Base-by-base conservation (phyloP, 495 filamentous ascomycete species). In the Annulohypoxylon stygium region DNA sequence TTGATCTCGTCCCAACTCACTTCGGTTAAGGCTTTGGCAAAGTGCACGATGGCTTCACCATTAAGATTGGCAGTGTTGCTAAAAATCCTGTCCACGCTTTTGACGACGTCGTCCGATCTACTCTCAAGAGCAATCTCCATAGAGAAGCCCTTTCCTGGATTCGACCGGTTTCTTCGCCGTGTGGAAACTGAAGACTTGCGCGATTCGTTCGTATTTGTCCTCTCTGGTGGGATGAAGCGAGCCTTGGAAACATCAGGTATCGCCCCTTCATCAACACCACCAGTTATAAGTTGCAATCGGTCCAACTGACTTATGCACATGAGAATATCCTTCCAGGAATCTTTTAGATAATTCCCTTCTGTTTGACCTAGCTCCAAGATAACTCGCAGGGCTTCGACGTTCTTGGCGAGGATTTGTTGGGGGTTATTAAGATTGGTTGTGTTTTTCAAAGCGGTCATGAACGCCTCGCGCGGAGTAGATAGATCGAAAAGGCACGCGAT, bases 1-100 rank as follows among this genome's bases (percentile, higher is more conserved):
- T 95, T 93, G 73, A 99, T 99, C 78, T 99, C 96, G 75, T 98
- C 95, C 96, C 96, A 98, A 81, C 96, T 98, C 50, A 99, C 94
- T 74, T 97, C 94, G 50, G 93, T 97, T 67, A 99, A 81, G 1
- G 96, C 96, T 48, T 91, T 89, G 33, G 97, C 94, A 81, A 98
- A 99, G 79, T 97, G 90, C n/a, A 99, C 93, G 71, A 99, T 99
- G 10, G 96, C 97, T 64, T 97, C 93, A 65, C 94, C 93, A 26
- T 92, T 95, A 3, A 99, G 86, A 73, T 95, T 97, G 36, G 93
- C 95, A 0, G 96, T 98, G 74, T 93, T 97, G 43, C 93, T 97
- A 76, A 98, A 99, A 63, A 99, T 97, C 39, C 93, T 86, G 80
- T 99, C 97, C 3, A 99, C 93, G 36, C 92, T 90, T 71, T 93